Conservation (phyloP, 768 basidiomycete genomes). For the Lactarius trivialis region DNA sequence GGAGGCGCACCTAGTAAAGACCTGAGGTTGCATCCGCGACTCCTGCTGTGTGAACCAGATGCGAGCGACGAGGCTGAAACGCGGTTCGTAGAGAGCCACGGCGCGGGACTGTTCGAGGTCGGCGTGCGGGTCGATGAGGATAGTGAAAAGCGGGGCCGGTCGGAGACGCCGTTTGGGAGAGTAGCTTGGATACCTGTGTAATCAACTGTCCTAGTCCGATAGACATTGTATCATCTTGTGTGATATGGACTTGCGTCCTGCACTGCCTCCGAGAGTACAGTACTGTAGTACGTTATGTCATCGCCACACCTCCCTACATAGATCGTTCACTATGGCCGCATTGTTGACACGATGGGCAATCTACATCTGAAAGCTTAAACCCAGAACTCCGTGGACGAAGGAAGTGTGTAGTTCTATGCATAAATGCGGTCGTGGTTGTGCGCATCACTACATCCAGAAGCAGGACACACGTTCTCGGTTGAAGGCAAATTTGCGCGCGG, state of each 20-base stretch:
- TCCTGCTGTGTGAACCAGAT: constrained; percentile 36
- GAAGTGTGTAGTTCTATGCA: too few species aligned
- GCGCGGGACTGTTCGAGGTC: constrained; percentile 46
- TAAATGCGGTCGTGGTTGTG: too few species aligned
- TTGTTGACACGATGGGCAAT: background rate
- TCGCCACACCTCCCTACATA: background rate
- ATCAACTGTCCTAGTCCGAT: background rate
- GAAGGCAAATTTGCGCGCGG: background rate
- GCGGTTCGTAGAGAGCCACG: constrained; percentile 28
- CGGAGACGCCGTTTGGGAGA: constrained; percentile 44
- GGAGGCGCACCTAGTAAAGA: background rate
- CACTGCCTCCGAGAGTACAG: background rate
- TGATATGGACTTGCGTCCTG: background rate
- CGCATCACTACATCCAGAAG: background rate
- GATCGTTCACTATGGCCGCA: background rate
- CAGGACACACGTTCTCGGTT: background rate
- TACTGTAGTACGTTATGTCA: background rate
- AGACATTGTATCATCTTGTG: background rate
- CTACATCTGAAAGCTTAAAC: too few species aligned
- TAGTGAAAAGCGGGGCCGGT: constrained; percentile 29
- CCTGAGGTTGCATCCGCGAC: constrained; percentile 22
- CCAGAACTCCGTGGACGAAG: too few species aligned
- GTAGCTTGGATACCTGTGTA: constrained; percentile 36
- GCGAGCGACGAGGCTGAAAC: constrained; percentile 31
- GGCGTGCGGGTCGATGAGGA: constrained; percentile 37